These are phyloP conservation scores for Boletus insuetus DNA, from an alignment of 768 basidiomycete genomes.

Conservation along the genomic window DNA sequence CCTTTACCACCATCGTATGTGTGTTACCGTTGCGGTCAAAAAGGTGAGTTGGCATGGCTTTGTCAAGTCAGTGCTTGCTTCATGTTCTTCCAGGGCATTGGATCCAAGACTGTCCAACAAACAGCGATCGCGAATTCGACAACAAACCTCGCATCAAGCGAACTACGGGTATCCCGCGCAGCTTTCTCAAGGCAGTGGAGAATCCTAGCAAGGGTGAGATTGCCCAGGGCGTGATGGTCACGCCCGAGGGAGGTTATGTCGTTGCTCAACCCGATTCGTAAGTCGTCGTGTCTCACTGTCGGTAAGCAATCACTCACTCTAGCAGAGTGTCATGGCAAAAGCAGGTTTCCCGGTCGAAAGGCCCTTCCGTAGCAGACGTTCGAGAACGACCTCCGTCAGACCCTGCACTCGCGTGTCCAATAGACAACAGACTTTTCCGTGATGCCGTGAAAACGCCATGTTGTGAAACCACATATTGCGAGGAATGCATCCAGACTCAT, in stretches of 20 bases:
- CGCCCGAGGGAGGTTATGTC: constrained; percentile 97
- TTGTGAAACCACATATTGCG: constrained; percentile 88
- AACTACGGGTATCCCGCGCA: constrained; percentile 96
- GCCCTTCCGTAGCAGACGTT: constrained; percentile 83
- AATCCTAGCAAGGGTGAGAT: constrained; percentile 71
- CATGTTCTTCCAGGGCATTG: constrained; percentile 73
- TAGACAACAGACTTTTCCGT: constrained; percentile 90
- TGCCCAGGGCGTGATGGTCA: constrained; percentile 93
- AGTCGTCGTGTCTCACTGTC: constrained; percentile 32
- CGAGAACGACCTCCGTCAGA: constrained; percentile 84
- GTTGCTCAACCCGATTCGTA: constrained; percentile 96
- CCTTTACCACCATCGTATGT: constrained; percentile 94
- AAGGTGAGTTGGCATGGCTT: constrained; percentile 54
- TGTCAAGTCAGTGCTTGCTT: background rate
- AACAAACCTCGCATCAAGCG: constrained; percentile 94
- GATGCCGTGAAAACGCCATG: constrained; percentile 96
- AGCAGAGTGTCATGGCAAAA: constrained; percentile 92
- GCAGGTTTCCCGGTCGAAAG: constrained; percentile 76
- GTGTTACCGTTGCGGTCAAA: constrained; percentile 97
- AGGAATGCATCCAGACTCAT: constrained; percentile 95
- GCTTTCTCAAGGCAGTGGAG: constrained; percentile 95
- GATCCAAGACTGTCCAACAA: constrained; percentile 99
- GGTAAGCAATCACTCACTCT: background rate
- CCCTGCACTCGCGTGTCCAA: constrained; percentile 75
- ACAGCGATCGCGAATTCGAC: constrained; percentile 93